Percentiles rank a stretch among this genome's conserved stretches.
Conservation (phyloP, 345 rosid species). For the Eutrema japonicum region DNA sequence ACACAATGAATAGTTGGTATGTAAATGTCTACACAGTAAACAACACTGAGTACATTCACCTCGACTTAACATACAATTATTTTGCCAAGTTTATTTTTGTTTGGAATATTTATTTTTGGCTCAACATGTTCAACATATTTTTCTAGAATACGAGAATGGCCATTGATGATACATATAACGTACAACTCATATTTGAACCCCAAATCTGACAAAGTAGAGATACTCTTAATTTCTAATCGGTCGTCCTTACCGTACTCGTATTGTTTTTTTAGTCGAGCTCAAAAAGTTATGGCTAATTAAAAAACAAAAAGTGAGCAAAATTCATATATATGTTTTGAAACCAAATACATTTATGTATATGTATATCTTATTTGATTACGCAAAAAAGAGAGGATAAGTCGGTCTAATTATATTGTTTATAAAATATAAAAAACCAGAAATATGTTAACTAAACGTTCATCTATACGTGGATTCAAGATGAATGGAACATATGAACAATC, state of each 20-base stretch:
- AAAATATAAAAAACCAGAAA: neutral
- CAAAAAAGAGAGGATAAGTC: neutral
- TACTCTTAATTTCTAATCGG: neutral
- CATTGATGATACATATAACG: neutral
- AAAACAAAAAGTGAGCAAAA: neutral
- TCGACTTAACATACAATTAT: too few relatives aligned
- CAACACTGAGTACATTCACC: too few relatives aligned
- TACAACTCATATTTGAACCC: neutral
- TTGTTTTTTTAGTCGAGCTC: neutral
- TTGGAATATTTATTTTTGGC: neutral
- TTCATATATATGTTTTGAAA: neutral
- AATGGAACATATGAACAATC: slow-evolving; percentile 35
- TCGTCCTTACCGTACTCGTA: neutral
- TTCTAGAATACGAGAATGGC: neutral
- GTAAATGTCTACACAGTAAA: neutral
- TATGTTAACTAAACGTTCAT: neutral
- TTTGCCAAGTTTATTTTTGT: too few relatives aligned
- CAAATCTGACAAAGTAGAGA: neutral
- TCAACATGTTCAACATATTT: neutral
- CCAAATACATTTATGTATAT: neutral
- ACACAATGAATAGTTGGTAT: neutral
- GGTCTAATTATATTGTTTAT: slow-evolving; percentile 3
- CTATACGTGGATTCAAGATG: slow-evolving; percentile 3
- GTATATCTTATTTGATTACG: neutral
- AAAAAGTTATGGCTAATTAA: neutral